Conservation (phyloP, 2,329 filamentous ascomycete species). For the Colletotrichum ledebouriae region DNA sequence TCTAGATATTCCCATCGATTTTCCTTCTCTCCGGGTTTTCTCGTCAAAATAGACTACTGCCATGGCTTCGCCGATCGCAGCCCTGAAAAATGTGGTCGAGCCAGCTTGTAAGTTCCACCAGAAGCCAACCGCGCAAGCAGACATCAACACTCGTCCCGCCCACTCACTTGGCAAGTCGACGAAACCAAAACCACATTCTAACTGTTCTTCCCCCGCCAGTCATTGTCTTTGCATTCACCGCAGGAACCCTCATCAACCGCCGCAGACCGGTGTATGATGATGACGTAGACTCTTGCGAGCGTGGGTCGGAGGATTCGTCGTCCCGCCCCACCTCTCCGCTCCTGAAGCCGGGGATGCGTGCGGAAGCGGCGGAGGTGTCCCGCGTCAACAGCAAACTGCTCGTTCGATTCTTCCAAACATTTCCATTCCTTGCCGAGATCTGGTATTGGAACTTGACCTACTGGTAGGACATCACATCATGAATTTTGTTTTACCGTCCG, state of each 20-base stretch:
- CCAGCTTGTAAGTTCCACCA: slow-evolving; percentile 34
- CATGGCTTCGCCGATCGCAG: slow-evolving; percentile 37
- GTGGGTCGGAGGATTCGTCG: slow-evolving; percentile 36
- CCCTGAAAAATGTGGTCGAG: slow-evolving; percentile 38
- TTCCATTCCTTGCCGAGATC: slow-evolving; percentile 52
- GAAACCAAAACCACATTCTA: neutral
- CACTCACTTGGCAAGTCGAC: neutral
- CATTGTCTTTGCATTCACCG: slow-evolving; percentile 39
- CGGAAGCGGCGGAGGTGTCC: slow-evolving; percentile 17
- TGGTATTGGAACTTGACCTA: slow-evolving; percentile 56
- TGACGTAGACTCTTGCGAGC: slow-evolving; percentile 35
- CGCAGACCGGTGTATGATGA: slow-evolving; percentile 27
- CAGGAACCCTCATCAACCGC: slow-evolving; percentile 42
- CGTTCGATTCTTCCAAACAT: slow-evolving; percentile 49
- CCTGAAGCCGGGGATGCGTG: slow-evolving; percentile 39
- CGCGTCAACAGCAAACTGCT: slow-evolving; percentile 40
- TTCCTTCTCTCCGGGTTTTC: neutral
- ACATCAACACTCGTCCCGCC: neutral
- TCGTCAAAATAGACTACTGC: neutral
- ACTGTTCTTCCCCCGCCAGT: slow-evolving; percentile 12
- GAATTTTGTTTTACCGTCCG: neutral
- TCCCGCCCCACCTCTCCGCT: slow-evolving; percentile 31
- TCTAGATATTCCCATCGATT: neutral
- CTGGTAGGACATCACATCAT: slow-evolving; percentile 45
- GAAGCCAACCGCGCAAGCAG: neutral